These are phyloP conservation scores for Xylariaceae sp. DNA, from an alignment of 2,329 filamentous ascomycete species.

Conservation along the genomic window DNA sequence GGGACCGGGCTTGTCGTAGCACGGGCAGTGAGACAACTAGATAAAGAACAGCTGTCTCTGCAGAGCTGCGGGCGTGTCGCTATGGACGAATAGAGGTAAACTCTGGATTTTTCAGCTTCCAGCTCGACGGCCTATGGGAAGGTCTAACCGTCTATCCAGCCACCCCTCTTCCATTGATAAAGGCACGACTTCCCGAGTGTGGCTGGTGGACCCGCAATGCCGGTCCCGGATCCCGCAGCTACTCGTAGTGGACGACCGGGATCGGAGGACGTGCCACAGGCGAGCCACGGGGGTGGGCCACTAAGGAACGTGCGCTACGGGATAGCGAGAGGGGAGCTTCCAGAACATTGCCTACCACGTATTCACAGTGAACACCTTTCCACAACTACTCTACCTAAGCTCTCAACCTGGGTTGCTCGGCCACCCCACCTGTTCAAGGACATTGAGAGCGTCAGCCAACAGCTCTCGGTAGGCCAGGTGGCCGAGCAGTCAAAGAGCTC, in stretches of 20 bases:
- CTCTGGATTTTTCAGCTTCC: not conserved
- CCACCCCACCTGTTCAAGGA: too few relatives aligned
- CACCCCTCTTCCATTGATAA: not conserved
- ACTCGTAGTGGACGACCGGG: not conserved
- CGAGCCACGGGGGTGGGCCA: not conserved
- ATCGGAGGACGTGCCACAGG: not conserved
- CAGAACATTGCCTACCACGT: not conserved
- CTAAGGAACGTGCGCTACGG: not conserved
- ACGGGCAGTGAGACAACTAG: not conserved
- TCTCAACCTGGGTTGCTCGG: too few relatives aligned
- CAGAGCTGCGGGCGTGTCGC: not conserved
- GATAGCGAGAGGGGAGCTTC: not conserved
- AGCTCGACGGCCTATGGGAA: not conserved
- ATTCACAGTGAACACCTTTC: not conserved
- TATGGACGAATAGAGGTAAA: not conserved
- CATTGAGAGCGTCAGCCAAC: too few relatives aligned
- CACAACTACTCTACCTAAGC: too few relatives aligned
- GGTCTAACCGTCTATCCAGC: not conserved
- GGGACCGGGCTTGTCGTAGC: not conserved
- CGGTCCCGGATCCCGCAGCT: not conserved
- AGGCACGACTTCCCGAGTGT: not conserved
- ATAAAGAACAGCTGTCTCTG: not conserved
- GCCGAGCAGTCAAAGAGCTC: too few relatives aligned
- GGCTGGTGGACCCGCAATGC: not conserved
- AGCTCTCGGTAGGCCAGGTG: too few relatives aligned